Evolutionary conservation across 2,329 filamentous ascomycete genomes (phyloP).

Genomic region (Cyphellophora europaea): DNA sequence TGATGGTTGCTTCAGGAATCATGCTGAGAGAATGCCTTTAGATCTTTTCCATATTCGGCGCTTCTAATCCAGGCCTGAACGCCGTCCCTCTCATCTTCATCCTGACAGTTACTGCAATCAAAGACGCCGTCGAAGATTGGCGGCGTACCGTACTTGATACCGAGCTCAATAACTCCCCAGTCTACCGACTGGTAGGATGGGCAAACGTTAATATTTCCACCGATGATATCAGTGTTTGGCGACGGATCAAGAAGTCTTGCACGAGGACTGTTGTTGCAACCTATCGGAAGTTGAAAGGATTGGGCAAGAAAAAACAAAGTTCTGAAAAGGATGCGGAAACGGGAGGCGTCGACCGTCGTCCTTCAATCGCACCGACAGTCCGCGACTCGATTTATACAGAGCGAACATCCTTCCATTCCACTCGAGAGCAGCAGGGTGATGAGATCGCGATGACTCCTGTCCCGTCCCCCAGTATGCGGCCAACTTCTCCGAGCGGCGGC

Average conservation of each 20-base stretch:
- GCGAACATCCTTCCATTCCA: constrained; percentile 42
- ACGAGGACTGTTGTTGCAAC: constrained; percentile 52
- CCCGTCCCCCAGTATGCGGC: constrained; percentile 54
- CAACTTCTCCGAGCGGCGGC: background rate
- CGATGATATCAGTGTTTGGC: constrained; percentile 78
- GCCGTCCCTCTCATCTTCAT: constrained; percentile 91
- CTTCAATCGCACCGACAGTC: constrained; percentile 54
- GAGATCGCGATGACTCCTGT: constrained; percentile 96
- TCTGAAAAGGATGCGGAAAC: constrained; percentile 42
- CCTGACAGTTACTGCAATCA: constrained; percentile 75
- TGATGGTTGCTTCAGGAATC: background rate
- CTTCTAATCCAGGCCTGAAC: constrained; percentile 78
- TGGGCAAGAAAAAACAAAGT: constrained; percentile 34
- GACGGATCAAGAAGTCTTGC: constrained; percentile 80
- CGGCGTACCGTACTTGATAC: constrained; percentile 83
- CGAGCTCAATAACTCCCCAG: constrained; percentile 89
- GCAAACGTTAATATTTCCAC: constrained; percentile 87
- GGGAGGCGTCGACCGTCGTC: constrained; percentile 39
- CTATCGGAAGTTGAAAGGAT: constrained; percentile 36
- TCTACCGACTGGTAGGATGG: constrained; percentile 82
- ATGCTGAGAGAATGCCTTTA: constrained; percentile 29
- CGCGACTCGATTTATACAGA: constrained; percentile 49
- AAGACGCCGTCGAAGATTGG: constrained; percentile 94
- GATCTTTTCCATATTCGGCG: constrained; percentile 96
- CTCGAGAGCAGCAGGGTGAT: constrained; percentile 38